A percentile compares a stretch with the other conserved stretches of the same genome.
These are phyloP conservation scores for Chalaropsis ovoidea DNA, from an alignment of 2,329 filamentous ascomycete species.

Conservation along the genomic window DNA sequence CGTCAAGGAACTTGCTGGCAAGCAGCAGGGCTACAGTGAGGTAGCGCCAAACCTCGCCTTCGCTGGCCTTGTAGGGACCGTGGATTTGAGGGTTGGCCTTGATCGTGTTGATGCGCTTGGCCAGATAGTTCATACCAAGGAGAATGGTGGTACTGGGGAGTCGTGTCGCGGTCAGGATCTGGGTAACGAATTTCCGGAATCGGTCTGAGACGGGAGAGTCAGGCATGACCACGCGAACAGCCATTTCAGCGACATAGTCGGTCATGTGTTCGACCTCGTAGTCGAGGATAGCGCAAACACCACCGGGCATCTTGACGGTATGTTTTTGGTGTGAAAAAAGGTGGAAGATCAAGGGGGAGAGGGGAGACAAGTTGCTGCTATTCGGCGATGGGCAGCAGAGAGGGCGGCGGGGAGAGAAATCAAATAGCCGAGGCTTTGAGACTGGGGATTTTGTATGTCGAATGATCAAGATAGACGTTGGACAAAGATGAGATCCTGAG, in stretches of 20 bases:
- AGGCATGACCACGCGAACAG: conserved; percentile 49
- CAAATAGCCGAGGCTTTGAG: background rate
- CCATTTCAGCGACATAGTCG: conserved; percentile 87
- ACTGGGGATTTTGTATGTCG: background rate
- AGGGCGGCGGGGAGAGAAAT: background rate
- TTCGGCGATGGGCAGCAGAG: background rate
- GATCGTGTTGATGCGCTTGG: conserved; percentile 69
- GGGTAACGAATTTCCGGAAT: conserved; percentile 84
- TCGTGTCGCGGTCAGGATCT: conserved; percentile 81
- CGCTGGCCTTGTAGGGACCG: conserved; percentile 47
- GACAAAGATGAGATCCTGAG: background rate
- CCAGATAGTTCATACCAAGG: conserved; percentile 79
- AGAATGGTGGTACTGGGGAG: conserved; percentile 86
- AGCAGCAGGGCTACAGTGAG: conserved; percentile 75
- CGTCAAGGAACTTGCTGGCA: conserved; percentile 90
- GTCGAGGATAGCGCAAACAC: conserved; percentile 86
- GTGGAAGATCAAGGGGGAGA: background rate
- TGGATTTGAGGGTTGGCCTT: conserved; percentile 36
- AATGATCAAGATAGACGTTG: background rate
- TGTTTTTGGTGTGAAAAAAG: background rate
- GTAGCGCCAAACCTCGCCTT: conserved; percentile 75
- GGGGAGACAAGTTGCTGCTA: background rate
- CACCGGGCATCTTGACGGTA: conserved; percentile 55
- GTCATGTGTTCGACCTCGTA: conserved; percentile 96
- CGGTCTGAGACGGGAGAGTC: conserved; percentile 50